Conservation (phyloP, 208 protist genomes). For the Leishmania braziliensis region DNA sequence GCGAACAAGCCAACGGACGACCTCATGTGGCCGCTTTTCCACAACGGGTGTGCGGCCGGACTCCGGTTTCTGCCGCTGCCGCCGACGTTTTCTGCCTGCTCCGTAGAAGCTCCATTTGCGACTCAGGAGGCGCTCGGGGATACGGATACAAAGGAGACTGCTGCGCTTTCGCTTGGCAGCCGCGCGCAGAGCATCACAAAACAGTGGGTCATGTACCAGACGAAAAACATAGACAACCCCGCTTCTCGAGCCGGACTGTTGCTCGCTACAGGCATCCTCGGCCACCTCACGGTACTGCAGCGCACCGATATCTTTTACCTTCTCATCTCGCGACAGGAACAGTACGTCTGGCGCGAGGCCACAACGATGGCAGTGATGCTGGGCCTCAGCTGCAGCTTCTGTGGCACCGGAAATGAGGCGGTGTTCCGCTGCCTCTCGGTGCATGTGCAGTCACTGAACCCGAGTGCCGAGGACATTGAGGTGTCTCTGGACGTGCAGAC, state of each 20-base stretch:
- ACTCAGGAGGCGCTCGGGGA: not conserved
- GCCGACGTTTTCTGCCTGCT: slow-evolving; percentile 3
- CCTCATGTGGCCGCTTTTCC: slow-evolving; percentile 79
- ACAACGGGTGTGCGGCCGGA: slow-evolving; percentile 86
- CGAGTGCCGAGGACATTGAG: slow-evolving; percentile 82
- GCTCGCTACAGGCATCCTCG: slow-evolving; percentile 75
- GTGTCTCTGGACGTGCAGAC: slow-evolving; percentile 87
- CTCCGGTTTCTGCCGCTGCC: slow-evolving; percentile 79
- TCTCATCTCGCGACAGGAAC: slow-evolving; percentile 63
- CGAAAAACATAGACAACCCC: slow-evolving; percentile 59
- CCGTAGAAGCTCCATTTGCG: not conserved
- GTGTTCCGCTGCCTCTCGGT: slow-evolving; percentile 88
- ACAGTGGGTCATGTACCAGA: slow-evolving; percentile 90
- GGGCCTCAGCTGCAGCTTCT: slow-evolving; percentile 87
- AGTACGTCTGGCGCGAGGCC: slow-evolving; percentile 70
- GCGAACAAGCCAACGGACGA: slow-evolving; percentile 55
- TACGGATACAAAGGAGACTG: not conserved
- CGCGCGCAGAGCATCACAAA: slow-evolving; percentile 54
- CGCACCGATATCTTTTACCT: slow-evolving; percentile 88
- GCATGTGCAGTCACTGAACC: slow-evolving; percentile 83
- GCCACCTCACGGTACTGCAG: slow-evolving; percentile 80
- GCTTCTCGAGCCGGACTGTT: slow-evolving; percentile 72
- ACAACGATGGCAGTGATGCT: slow-evolving; percentile 86
- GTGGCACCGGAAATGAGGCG: slow-evolving; percentile 72
- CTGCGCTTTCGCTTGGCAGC: not conserved